Evolutionary conservation across 805 yeast species (phyloP).

Genomic region (Cyberlindnera meyerae): DNA sequence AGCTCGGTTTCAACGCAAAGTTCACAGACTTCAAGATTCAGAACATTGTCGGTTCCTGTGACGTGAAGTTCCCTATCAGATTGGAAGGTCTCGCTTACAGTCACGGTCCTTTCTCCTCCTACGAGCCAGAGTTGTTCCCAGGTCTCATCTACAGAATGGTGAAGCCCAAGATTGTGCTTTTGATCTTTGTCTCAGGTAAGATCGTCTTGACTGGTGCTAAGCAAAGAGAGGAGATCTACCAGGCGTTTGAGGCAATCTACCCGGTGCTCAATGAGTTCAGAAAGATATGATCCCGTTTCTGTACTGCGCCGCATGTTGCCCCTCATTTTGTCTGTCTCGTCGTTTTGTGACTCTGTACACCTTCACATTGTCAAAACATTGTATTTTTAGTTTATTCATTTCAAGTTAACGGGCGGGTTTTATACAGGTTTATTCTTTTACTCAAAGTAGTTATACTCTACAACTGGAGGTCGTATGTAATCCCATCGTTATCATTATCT

Average conservation of each 20-base stretch:
- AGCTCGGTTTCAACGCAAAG: conserved; percentile 95
- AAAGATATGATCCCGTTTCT: conserved; percentile 40
- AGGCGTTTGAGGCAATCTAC: conserved; percentile 96
- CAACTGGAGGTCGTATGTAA: not conserved
- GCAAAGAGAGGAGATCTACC: conserved; percentile 97
- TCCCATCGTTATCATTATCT: conserved; percentile 10
- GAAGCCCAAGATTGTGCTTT: conserved; percentile 92
- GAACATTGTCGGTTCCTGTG: conserved; percentile 98
- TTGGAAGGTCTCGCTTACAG: conserved; percentile 95
- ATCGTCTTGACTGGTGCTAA: conserved; percentile 98
- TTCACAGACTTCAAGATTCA: conserved; percentile 97
- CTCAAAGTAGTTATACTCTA: too few species aligned
- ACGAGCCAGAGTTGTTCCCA: conserved; percentile 97
- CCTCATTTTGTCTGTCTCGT: not conserved
- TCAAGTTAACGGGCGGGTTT: too few species aligned
- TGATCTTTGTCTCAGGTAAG: conserved; percentile 95
- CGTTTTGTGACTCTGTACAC: too few species aligned
- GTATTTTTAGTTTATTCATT: too few species aligned
- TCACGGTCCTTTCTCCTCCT: conserved; percentile 97
- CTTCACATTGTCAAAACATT: too few species aligned
- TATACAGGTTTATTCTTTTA: not conserved
- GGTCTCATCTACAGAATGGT: conserved; percentile 99
- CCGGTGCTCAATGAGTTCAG: conserved; percentile 98
- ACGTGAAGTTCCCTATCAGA: conserved; percentile 95
- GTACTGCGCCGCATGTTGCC: not conserved